Evolutionary conservation across 305 asterid species (phyloP), one percentile per base, ranked within the genome.

Genomic region (Striga hermonthica): DNA sequence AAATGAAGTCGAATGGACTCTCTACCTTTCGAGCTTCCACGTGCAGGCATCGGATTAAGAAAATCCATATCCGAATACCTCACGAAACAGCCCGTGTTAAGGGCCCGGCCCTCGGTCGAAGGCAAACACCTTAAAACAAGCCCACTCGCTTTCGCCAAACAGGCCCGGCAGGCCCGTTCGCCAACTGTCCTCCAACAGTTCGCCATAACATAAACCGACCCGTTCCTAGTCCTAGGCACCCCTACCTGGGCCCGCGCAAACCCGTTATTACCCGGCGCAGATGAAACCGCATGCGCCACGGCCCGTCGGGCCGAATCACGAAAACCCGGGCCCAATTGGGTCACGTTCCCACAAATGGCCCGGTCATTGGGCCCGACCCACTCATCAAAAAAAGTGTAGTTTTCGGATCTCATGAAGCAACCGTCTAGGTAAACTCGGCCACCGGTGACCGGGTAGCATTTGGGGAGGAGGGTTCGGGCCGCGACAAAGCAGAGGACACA

Each of bases 351-450:
- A 43, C 90, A 87, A 0, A 78, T 69, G 8, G 72, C 61, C 1
- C 14, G 71, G 63, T 83, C 90, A 0, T 47, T 49, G 3, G 73
- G 86, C 22, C 84, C 84, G 10, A 71, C 13, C 41, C 67, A 68
- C 73, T 86, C 85, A 1, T 72, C 62, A 54, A 75, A 70, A 65
- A 86, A 83, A 14, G 73, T 70, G 75, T 81, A 78, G 54, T 83
- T 86, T 76, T 73, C 81, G 4, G 79, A 67, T 14, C 93, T 63
- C 81, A 83, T 78, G 74, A 81, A 86, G 75, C 93, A 81, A 11
- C 90, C 88, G 63, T 83, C 88, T 9, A 86, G 90, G 74, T 57
- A 86, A 57, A 82, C 70, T 7, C 79, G 72, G 1, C 84, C 90
- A 8, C 79, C 81, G 52, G 43, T 80, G 31, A 1, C 4, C 13